Conservation (phyloP, 2,329 filamentous ascomycete species). For the Ploettnerulaceae sp. region DNA sequence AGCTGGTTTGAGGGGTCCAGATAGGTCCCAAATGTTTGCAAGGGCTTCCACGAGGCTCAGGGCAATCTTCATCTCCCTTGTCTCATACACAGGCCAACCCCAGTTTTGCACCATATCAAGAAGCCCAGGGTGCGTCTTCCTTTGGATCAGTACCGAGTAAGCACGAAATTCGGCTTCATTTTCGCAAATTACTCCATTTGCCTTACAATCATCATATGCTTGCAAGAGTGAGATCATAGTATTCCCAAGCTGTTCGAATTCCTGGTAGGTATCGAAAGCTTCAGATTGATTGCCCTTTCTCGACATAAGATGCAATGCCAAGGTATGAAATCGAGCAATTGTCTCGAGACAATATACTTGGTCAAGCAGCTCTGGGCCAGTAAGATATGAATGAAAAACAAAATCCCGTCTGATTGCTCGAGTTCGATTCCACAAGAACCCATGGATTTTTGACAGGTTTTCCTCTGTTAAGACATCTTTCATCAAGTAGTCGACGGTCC, state of each 20-base stretch:
- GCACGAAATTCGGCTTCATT: slow-evolving; percentile 64
- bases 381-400: slow-evolving; percentile 60
- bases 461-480: slow-evolving; percentile 53
- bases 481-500: slow-evolving; percentile 59
- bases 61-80: slow-evolving; percentile 56
- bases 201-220: slow-evolving; percentile 60
- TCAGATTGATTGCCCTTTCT: slow-evolving; percentile 50
- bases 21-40: slow-evolving; percentile 52
- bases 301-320: slow-evolving; percentile 58
- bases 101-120: slow-evolving; percentile 50
- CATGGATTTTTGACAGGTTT: slow-evolving; percentile 51
- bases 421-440: slow-evolving; percentile 65
- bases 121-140: slow-evolving; percentile 50
- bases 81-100: slow-evolving; percentile 51
- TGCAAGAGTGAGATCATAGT: slow-evolving; percentile 60
- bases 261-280: slow-evolving; percentile 62
- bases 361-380: slow-evolving; percentile 47
- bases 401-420: slow-evolving; percentile 64
- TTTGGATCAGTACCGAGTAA: slow-evolving; percentile 60
- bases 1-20: slow-evolving; percentile 50
- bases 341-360: slow-evolving; percentile 62
- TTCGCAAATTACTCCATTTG: slow-evolving; percentile 51
- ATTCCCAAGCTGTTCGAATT: slow-evolving; percentile 63
- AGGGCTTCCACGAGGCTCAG: slow-evolving; percentile 55
- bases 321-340: slow-evolving; percentile 63